Evolutionary conservation across 129 eudicot genomes (phyloP), one percentile per base, ranked within the genome.

Genomic region (sunflower (Helianthus annuus)): DNA sequence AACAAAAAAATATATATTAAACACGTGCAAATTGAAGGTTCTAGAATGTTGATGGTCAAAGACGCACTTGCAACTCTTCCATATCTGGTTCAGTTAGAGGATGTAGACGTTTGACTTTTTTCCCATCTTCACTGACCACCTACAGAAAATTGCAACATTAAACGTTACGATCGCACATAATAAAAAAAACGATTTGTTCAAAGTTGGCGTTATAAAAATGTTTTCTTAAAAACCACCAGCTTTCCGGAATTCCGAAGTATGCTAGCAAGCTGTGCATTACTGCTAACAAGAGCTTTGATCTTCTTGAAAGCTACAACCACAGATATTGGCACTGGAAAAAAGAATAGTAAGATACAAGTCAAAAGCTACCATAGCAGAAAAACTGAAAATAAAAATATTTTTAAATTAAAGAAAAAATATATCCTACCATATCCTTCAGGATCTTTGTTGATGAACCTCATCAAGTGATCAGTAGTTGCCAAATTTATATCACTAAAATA

Each of bases 401-500:
- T 32, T 39, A 55, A 40, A 10, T 6, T 54, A 16, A 7, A n/a
- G n/a, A 65, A 77, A 48, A 11, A 39, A 34, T 52, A 15, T 24
- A 72, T 58, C 80, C 36, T 83, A 94, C 99, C 99, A 76, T 82
- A 90, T 80, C 97, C 99, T 64, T 88, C 96, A 71, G 89, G 88
- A 79, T 94, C 97, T 82, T 88, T 94, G 85, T 51, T 69, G 87
- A 94, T 88, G 80, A 80, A 84, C 85, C 79, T 73, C 75, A 94
- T 87, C 46, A 94, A 75, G 71, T 90, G 97, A 75, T 91, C 99
- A 45, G 99, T 94, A 27, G 99, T 94, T 53, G 97, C 99, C 89
- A 94, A 78, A 89, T 94, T 94, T 66, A 94, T 70, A 74, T 94
- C 99, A 78, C 99, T 94, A 86, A 94, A 94, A 85, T 94, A 94